Percentiles rank a stretch among this genome's conserved stretches.
phyloP scores from a whole-genome alignment of 2,329 filamentous ascomycete species.

The Epichloe typhina region DNA sequence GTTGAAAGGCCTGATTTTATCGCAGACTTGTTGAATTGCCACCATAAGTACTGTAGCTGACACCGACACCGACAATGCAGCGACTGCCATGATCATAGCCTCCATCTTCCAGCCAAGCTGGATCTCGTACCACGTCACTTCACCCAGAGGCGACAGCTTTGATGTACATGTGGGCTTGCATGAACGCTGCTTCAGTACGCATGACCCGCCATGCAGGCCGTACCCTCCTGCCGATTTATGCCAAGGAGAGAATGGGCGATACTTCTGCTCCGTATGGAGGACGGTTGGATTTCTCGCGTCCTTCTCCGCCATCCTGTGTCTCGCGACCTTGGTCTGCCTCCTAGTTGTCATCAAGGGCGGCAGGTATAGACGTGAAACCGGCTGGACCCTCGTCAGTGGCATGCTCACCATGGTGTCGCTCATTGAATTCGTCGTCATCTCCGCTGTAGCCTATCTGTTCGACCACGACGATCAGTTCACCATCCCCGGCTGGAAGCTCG shows the following conservation, averaged over 20 bases:
- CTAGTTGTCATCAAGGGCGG: slow-evolving; percentile 65
- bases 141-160: slow-evolving; percentile 31
- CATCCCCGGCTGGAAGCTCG: slow-evolving; percentile 66
- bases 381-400: slow-evolving; percentile 64
- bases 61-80: slow-evolving; percentile 25
- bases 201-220: slow-evolving; percentile 42
- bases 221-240: slow-evolving; percentile 23
- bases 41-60: slow-evolving; percentile 15
- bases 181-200: slow-evolving; percentile 60
- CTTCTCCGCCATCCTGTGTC: slow-evolving; percentile 68
- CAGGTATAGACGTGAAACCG: slow-evolving; percentile 63
- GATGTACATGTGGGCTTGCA: slow-evolving; percentile 64
- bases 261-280: slow-evolving; percentile 89
- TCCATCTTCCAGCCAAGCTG: slow-evolving; percentile 59
- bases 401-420: slow-evolving; percentile 52
- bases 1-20: too few species aligned
- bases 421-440: slow-evolving; percentile 66
- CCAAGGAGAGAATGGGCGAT: slow-evolving; percentile 34
- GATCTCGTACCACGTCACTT: slow-evolving; percentile 49
- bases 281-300: slow-evolving; percentile 79
- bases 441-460: slow-evolving; percentile 72
- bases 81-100: slow-evolving; percentile 56
- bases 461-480: slow-evolving; percentile 76
- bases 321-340: slow-evolving; percentile 70
- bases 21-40: neutral